Conservation (phyloP, 768 basidiomycete species). For the Podaxis sp. region DNA sequence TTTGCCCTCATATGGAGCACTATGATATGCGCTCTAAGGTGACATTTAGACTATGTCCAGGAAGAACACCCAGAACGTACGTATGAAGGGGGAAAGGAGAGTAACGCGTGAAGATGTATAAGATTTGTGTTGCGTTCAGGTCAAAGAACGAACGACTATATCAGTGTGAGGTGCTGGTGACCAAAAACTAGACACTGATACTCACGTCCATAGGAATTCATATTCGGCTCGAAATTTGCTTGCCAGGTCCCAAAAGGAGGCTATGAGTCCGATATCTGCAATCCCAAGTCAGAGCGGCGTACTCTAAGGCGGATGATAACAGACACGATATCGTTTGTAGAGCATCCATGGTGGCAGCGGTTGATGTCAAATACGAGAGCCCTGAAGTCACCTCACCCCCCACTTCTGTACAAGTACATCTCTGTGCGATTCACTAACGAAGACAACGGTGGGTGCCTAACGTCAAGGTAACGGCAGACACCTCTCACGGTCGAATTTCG, state of each 20-base stretch:
- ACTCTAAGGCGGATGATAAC: not conserved
- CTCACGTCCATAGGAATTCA: not conserved
- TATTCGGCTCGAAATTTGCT: not conserved
- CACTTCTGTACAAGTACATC: too few species aligned
- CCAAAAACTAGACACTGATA: not conserved
- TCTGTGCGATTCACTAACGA: too few species aligned
- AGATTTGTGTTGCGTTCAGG: not conserved
- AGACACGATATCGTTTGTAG: not conserved
- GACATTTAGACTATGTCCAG: not conserved
- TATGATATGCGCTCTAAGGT: not conserved
- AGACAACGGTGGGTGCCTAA: too few species aligned
- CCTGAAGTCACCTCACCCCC: not conserved
- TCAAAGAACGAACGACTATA: not conserved
- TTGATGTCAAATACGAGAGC: not conserved
- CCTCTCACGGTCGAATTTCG: too few species aligned
- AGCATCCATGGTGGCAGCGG: too few species aligned
- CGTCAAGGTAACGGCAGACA: too few species aligned
- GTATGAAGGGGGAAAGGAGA: not conserved
- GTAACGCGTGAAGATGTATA: slow-evolving; percentile 6
- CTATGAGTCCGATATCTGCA: not conserved
- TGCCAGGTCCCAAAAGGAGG: not conserved
- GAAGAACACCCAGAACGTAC: not conserved
- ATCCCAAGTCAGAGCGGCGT: not conserved
- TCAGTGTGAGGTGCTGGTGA: not conserved
- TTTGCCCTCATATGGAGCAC: not conserved